Conservation (phyloP, 495 filamentous ascomycete genomes). For the Astrothelium subdiscretum region DNA sequence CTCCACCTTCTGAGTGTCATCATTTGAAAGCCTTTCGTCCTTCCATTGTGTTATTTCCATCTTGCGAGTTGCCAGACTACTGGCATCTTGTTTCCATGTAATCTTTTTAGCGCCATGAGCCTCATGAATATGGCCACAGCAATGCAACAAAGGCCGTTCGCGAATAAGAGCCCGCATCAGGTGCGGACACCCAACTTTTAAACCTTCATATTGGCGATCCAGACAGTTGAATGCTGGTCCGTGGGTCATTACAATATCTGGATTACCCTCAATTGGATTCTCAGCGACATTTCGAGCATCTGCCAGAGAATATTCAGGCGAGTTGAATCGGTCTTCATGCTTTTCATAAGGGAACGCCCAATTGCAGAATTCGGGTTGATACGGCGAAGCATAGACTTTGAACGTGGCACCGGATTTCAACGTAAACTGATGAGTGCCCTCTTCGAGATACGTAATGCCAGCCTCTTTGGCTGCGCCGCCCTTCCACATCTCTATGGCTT, state of each 20-base stretch:
- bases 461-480: constrained; percentile 33
- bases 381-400: constrained; percentile 59
- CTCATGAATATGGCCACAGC: constrained; percentile 69
- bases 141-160: constrained; percentile 47
- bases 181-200: constrained; percentile 43
- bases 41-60: constrained; percentile 18
- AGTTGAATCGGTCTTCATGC: constrained; percentile 45
- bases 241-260: constrained; percentile 65
- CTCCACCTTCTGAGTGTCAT: neutral
- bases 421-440: constrained; percentile 46
- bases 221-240: constrained; percentile 53
- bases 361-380: constrained; percentile 45
- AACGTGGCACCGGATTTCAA: constrained; percentile 48
- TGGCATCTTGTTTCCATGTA: constrained; percentile 33
- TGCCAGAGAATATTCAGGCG: constrained; percentile 11
- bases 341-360: constrained; percentile 54
- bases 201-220: constrained; percentile 31
- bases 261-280: constrained; percentile 29
- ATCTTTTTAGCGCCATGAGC: constrained; percentile 56
- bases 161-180: constrained; percentile 46
- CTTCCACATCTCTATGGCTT: constrained; percentile 34
- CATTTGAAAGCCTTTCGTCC: neutral
- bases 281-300: constrained; percentile 25
- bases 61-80: constrained; percentile 31
- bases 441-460: constrained; percentile 54